Percentiles rank a stretch among this genome's conserved stretches.
Conservation (phyloP, 2,329 filamentous ascomycete genomes). For the Exophiala spinifera region DNA sequence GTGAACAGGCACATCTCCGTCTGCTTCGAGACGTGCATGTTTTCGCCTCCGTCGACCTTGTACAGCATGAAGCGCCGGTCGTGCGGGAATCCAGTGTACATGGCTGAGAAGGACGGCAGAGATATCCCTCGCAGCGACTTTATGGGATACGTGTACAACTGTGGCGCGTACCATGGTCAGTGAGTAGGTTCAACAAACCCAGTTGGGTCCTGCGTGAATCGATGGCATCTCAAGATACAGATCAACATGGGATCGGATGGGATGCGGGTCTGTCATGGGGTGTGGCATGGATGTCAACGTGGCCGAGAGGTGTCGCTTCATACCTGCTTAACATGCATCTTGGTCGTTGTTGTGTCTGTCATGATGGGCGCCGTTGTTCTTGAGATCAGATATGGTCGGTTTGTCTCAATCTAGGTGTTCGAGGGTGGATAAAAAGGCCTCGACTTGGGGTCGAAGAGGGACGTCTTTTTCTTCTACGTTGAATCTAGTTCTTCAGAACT, state of each 20-base stretch:
- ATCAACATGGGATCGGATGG: neutral
- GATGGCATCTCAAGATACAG: too few relatives aligned
- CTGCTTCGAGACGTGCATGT: conserved; percentile 59
- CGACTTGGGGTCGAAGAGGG: neutral
- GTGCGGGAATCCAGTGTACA: conserved; percentile 60
- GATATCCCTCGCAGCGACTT: conserved; percentile 65
- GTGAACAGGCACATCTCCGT: conserved; percentile 63
- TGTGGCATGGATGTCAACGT: neutral
- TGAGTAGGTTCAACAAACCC: neutral
- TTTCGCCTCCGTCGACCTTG: conserved; percentile 48
- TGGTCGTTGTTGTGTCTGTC: conserved; percentile 1
- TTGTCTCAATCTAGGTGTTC: neutral
- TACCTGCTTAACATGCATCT: conserved; percentile 16
- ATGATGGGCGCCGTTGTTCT: neutral
- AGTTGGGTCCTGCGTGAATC: too few relatives aligned
- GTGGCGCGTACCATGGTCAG: neutral
- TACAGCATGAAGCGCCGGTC: conserved; percentile 71
- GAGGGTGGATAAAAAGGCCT: neutral
- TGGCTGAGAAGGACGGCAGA: conserved; percentile 54
- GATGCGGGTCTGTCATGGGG: neutral
- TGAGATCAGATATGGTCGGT: too few relatives aligned
- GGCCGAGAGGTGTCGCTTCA: neutral
- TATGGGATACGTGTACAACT: conserved; percentile 72
- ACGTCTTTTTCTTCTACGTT: neutral
- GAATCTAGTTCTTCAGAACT: neutral